Conservation (phyloP, 2,329 filamentous ascomycete genomes). For the Epichloe coenophiala region DNA sequence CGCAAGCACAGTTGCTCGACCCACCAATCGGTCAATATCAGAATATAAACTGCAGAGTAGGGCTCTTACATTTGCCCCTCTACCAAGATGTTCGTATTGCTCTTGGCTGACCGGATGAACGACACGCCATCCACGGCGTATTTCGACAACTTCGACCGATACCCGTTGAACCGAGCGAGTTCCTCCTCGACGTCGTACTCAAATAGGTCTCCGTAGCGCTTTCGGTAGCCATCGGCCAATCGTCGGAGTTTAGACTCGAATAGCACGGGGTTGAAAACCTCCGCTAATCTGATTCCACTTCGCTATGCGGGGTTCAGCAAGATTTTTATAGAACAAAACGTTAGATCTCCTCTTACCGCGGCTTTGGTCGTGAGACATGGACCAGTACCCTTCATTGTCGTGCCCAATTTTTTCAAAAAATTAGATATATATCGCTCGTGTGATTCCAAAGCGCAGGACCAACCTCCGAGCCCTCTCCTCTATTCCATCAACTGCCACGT, state of each 20-base stretch:
- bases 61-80: conserved; percentile 37
- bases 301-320: conserved; percentile 18
- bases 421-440: no score
- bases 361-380: no score
- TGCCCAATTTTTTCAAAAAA: no score
- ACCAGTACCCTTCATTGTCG: no score
- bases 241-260: conserved; percentile 55
- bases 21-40: conserved; percentile 1
- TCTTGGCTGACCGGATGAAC: conserved; percentile 44
- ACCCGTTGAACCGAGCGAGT: conserved; percentile 45
- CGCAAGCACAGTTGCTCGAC: conserved; percentile 9
- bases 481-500: conserved; percentile 54
- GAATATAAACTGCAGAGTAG: no score
- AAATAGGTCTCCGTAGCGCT: conserved; percentile 54
- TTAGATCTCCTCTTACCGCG: no score
- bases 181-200: conserved; percentile 57
- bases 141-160: conserved; percentile 38
- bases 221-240: conserved; percentile 46
- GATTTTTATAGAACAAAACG: no score
- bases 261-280: conserved; percentile 49
- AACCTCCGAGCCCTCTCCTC: conserved; percentile 38
- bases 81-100: conserved; percentile 47
- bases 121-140: conserved; percentile 55
- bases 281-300: conserved; percentile 52
- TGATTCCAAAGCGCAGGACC: conserved; percentile 1